Evolutionary conservation across 768 basidiomycete species (phyloP).

Genomic region (Russula vinacea): DNA sequence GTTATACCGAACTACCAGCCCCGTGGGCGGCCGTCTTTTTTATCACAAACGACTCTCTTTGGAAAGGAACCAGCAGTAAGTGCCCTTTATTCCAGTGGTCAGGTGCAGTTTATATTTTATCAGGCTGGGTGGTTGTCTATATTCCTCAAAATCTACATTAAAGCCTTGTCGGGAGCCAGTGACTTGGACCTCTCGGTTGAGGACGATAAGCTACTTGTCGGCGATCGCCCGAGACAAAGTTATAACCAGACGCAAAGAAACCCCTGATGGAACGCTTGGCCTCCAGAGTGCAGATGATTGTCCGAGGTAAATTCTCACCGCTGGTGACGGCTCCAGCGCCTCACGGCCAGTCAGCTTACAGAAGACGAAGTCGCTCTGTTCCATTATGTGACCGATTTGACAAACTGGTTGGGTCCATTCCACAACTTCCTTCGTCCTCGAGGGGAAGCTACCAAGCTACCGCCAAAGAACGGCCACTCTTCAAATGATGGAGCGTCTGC

Average conservation of each 20-base stretch:
- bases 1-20: slow-evolving; percentile 82
- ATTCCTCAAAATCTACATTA: slow-evolving; percentile 75
- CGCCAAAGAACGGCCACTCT: slow-evolving; percentile 66
- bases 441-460: slow-evolving; percentile 71
- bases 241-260: slow-evolving; percentile 46
- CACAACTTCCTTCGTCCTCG: slow-evolving; percentile 72
- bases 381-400: slow-evolving; percentile 57
- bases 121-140: slow-evolving; percentile 56
- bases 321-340: slow-evolving; percentile 20
- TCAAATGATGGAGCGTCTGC: slow-evolving; percentile 57
- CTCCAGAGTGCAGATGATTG: slow-evolving; percentile 49
- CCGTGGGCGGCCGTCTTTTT: slow-evolving; percentile 46
- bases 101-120: background rate
- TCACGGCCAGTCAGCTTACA: slow-evolving; percentile 52
- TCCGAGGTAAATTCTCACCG: slow-evolving; percentile 45
- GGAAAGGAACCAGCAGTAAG: slow-evolving; percentile 61
- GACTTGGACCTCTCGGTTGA: slow-evolving; percentile 79
- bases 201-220: slow-evolving; percentile 69
- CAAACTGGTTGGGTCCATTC: slow-evolving; percentile 75
- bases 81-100: slow-evolving; percentile 17
- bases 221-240: slow-evolving; percentile 71
- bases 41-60: slow-evolving; percentile 67
- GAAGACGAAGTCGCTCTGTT: slow-evolving; percentile 56
- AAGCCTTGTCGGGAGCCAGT: slow-evolving; percentile 71
- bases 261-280: slow-evolving; percentile 59